Base-by-base conservation (phyloP, 345 rosid species). In the Citrus reticulata region DNA sequence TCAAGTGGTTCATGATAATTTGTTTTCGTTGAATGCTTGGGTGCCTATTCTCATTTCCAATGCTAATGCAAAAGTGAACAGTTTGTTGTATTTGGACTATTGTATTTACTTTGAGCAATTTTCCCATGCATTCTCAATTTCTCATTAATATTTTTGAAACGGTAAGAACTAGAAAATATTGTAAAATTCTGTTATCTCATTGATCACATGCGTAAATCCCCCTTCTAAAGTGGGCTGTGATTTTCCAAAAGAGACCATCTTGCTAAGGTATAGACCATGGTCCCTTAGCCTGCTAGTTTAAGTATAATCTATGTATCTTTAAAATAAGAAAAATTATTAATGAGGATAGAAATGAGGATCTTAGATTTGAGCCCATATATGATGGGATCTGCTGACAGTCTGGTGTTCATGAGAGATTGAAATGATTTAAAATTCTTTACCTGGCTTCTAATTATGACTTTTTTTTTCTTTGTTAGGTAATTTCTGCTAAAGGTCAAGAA, bases 401-500 rank as follows among this genome's bases (percentile, higher is more conserved):
- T 34, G 27, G 57, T 61, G 68, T 81, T 77, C 59, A 59, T 30
- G 70, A 55, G 69, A 35, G 71, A 40, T 34, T 68, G 59, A 63
- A 70, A 39, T 73, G 61, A 51, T 49, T 68, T 46, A n/a, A 73
- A 60, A 61, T 29, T 57, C 54, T 57, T 27, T 46, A n/a, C 51
- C 49, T 29, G 17, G 73, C 76, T 78, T 70, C 35, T 68, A 64
- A 39, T 40, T 32, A 30, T 60, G 55, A 57, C 27, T 40, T 70
- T 32, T 20, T 20, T 39, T 16, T 20, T 10, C 27, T 25, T 58
- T 61, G 25, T 49, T 75, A 93, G 98, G 92, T 95, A 1, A 37
- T 88, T 27, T 79, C 92, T 75, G 92, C 95, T 16, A 93, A 85
- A 86, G 89, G 97, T 79, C 87, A 90, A 77, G 66, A 87, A 84